Evolutionary conservation across 148 eudicot genomes (phyloP), one percentile per base, ranked within the genome.

Genomic region (Cornus florida): DNA sequence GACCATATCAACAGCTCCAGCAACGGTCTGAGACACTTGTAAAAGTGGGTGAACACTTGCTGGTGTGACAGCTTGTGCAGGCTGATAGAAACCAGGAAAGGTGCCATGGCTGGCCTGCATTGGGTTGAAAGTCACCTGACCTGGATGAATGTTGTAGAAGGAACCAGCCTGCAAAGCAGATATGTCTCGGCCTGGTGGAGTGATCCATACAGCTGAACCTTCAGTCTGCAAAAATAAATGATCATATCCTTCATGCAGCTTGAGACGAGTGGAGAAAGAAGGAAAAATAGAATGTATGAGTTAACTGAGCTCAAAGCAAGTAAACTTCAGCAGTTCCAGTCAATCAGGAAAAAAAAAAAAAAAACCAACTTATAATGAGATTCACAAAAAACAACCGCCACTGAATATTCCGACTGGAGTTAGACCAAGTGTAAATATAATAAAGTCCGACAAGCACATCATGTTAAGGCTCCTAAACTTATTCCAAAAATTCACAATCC

Each of bases 201-300:
- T 84, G 75, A 86, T 75, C 98, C 98, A 94, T 68, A 92, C 87
- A 46, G 93, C 89, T 11, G 91, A 78, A 74, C 97, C 97, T 88
- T 94, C 98, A 46, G 81, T 94, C 93, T 92, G 89, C 8, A 62
- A 62, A 62, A 62, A 62, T 17, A 11, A 62, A 62, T 6, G 9
- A 62, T 62, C 17, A 62, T 7, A 62, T 62, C 66, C 23, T 62
- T 62, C 5, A 62, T 62, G 24, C 22, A 62, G 66, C 6, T 62
- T 16, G 14, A 11, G 19, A 53, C 48, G 8, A 43, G 8, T 43
- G 48, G 48, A 6, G 7, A 53, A 16, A 53, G 59, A n/a, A 62
- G 5, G 6, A 17, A 62, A 13, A 62, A 19, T 4, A 62, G 1
- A 62, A 20, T 62, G 24, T 2, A 62, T 7, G 8, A 62, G 24